phyloP scores from a whole-genome alignment of 768 basidiomycete species.

The Suillus decipiens region DNA sequence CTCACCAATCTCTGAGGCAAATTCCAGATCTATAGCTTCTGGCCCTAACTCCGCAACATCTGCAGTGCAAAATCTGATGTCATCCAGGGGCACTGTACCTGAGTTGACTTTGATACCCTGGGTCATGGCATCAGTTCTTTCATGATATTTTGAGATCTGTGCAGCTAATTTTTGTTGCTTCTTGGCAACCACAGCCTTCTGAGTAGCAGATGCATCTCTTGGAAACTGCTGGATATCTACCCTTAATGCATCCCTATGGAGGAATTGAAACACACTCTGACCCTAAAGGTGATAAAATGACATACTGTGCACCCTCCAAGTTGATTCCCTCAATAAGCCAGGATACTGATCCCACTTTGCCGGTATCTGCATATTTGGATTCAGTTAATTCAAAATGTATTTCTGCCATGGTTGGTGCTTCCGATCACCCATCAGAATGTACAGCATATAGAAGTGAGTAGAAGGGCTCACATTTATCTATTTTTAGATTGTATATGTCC shows the following conservation, averaged over 20 bases:
- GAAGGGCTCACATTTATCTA: constrained; percentile 8
- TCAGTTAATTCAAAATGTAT: constrained; percentile 1
- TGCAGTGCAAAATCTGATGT: neutral
- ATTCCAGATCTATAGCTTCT: constrained; percentile 1
- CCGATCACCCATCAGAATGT: neutral
- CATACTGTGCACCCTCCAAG: constrained; percentile 12
- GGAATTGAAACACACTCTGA: neutral
- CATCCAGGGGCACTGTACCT: neutral
- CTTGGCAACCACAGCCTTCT: neutral
- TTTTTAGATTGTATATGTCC: constrained; percentile 7
- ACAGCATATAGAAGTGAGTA: neutral
- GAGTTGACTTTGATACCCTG: neutral
- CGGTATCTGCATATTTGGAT: neutral
- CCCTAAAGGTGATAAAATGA: neutral
- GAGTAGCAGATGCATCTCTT: constrained; percentile 2
- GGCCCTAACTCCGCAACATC: neutral
- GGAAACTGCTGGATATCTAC: constrained; percentile 7
- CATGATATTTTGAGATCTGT: neutral
- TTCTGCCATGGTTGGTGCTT: constrained; percentile 12
- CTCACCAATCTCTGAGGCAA: neutral
- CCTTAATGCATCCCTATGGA: constrained; percentile 5
- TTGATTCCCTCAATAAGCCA: constrained; percentile 12
- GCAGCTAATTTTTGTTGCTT: neutral
- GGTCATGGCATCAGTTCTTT: constrained; percentile 1
- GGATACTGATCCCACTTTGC: constrained; percentile 3